Conservation (phyloP, 1,284 basidiomycete genomes). For the Hemileia vastatrix region DNA sequence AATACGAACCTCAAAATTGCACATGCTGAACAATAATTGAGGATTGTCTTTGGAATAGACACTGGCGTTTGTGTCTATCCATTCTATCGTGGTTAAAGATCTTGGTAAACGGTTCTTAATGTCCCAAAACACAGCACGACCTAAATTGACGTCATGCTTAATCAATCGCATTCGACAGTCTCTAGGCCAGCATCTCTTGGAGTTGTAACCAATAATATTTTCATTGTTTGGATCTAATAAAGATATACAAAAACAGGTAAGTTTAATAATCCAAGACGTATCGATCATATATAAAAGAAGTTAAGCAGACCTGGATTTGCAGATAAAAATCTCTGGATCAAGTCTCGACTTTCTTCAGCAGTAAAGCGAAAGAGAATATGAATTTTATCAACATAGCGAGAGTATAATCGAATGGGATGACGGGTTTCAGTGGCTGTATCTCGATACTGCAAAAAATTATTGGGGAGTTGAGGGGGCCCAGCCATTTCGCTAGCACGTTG, state of each 20-base stretch:
- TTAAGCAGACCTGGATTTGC: conserved; percentile 36
- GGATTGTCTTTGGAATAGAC: conserved; percentile 98
- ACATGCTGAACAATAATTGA: conserved; percentile 96
- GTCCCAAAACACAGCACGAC: conserved; percentile 97
- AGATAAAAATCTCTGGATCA: conserved; percentile 69
- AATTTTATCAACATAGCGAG: conserved; percentile 82
- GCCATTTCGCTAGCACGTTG: conserved; percentile 95
- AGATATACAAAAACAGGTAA: neutral
- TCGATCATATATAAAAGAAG: conserved; percentile 20
- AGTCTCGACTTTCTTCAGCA: conserved; percentile 93
- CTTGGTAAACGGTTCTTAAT: conserved; percentile 94
- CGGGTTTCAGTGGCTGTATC: conserved; percentile 85
- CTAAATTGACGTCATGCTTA: conserved; percentile 98
- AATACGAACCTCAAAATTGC: conserved; percentile 93
- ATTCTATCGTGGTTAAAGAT: conserved; percentile 95
- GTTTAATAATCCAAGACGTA: conserved; percentile 50
- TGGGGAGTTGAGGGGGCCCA: conserved; percentile 85
- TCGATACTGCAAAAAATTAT: conserved; percentile 90
- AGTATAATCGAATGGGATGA: conserved; percentile 84
- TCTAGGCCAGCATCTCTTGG: conserved; percentile 97
- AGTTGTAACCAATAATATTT: conserved; percentile 98
- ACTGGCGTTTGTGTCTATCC: conserved; percentile 51
- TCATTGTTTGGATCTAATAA: conserved; percentile 56
- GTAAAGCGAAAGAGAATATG: conserved; percentile 96
- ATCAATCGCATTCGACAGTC: conserved; percentile 98